Conservation (phyloP, 352 stramenopile genomes). For the Phytophthora hybrid region DNA sequence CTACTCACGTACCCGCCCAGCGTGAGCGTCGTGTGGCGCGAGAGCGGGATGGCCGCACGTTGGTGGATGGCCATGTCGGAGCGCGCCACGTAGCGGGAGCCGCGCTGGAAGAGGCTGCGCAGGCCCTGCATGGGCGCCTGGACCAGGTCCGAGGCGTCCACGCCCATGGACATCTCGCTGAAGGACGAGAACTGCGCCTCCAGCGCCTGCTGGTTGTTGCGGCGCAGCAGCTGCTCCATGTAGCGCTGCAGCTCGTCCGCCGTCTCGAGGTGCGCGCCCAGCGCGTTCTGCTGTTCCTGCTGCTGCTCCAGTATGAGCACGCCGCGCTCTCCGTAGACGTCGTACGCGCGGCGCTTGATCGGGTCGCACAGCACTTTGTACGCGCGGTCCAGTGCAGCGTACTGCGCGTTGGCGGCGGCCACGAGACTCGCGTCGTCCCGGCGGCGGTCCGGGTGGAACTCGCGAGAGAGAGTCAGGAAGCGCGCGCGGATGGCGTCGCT, state of each 20-base stretch:
- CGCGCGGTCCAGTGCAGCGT: conserved; percentile 78
- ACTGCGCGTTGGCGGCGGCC: conserved; percentile 77
- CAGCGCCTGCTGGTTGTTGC: conserved; percentile 74
- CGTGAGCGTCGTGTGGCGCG: conserved; percentile 63
- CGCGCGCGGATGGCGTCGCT: conserved; percentile 71
- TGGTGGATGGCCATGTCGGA: conserved; percentile 89
- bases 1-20: conserved; percentile 79
- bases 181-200: conserved; percentile 83
- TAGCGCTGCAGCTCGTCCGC: conserved; percentile 60
- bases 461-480: conserved; percentile 79
- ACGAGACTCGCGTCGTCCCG: conserved; percentile 56
- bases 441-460: conserved; percentile 84
- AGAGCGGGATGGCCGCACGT: conserved; percentile 72
- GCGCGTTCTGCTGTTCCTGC: neutral
- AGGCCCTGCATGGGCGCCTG: conserved; percentile 67
- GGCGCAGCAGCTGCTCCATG: conserved; percentile 65
- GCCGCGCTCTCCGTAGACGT: conserved; percentile 78
- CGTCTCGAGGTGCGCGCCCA: conserved; percentile 59
- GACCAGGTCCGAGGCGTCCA: conserved; percentile 84
- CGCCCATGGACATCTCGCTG: conserved; percentile 81
- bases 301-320: conserved; percentile 77
- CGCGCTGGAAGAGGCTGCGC: conserved; percentile 55
- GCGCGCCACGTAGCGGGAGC: conserved; percentile 57
- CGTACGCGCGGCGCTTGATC: conserved; percentile 73
- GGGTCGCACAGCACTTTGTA: conserved; percentile 87